phyloP scores from a whole-genome alignment of 139 green algal species.

The Coccomyxa sp. region DNA sequence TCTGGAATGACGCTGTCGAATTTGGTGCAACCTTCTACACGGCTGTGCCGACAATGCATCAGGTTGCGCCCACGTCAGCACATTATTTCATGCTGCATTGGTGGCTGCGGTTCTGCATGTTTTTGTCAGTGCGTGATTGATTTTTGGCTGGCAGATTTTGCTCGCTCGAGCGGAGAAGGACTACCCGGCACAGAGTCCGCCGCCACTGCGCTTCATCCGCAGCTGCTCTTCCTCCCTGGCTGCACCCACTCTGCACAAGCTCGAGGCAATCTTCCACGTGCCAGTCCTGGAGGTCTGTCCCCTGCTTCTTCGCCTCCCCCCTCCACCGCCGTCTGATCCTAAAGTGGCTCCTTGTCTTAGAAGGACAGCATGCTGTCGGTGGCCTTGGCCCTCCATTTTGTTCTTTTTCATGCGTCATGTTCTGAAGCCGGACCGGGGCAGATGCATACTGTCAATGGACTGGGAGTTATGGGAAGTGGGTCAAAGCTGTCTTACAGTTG shows the following conservation, averaged over 20 bases:
- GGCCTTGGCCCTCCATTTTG: too few species aligned
- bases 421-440: too few species aligned
- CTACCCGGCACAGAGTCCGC: slow-evolving; percentile 38
- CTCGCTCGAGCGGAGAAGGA: slow-evolving; percentile 38
- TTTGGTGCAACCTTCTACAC: slow-evolving; percentile 81
- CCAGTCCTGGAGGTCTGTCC: slow-evolving; percentile 69
- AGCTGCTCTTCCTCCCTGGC: slow-evolving; percentile 69
- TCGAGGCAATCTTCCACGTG: slow-evolving; percentile 66
- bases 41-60: slow-evolving; percentile 86
- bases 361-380: background rate
- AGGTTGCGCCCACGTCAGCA: slow-evolving; percentile 21
- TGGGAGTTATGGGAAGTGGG: too few species aligned
- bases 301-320: background rate
- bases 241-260: slow-evolving; percentile 56
- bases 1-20: slow-evolving; percentile 63
- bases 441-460: too few species aligned
- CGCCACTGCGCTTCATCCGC: slow-evolving; percentile 79
- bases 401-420: too few species aligned
- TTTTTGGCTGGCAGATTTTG: slow-evolving; percentile 40
- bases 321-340: background rate
- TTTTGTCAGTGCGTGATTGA: background rate
- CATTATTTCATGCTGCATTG: background rate
- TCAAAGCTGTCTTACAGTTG: too few species aligned
- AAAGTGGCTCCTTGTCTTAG: background rate
- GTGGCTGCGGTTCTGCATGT: background rate